Evolutionary conservation across 139 green algal species (phyloP).

Genomic region (Diplosphaera chodatii): DNA sequence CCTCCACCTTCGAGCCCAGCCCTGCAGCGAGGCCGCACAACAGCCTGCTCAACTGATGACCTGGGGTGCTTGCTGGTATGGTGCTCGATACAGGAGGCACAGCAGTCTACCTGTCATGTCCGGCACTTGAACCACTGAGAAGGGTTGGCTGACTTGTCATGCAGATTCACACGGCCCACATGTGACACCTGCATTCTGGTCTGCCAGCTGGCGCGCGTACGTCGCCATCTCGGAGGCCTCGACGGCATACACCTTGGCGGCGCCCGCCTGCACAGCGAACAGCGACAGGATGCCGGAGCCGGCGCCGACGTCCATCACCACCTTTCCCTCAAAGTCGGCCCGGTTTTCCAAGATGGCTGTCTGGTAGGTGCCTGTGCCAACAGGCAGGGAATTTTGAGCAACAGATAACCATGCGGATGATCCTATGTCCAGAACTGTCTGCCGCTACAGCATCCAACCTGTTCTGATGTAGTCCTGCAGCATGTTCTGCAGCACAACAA

Average conservation of each 20-base stretch:
- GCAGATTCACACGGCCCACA: background rate
- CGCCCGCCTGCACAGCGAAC: constrained; percentile 83
- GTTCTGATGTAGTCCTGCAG: constrained; percentile 39
- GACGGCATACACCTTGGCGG: background rate
- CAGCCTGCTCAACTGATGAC: no score
- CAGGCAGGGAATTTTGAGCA: no score
- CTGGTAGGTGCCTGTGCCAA: constrained; percentile 94
- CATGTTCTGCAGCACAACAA: constrained; percentile 52
- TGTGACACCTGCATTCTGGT: constrained; percentile 49
- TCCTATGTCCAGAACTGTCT: no score
- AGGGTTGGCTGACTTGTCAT: background rate
- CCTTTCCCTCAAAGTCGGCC: constrained; percentile 80
- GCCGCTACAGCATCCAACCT: no score
- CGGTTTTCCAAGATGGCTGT: constrained; percentile 80
- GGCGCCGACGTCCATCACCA: constrained; percentile 92
- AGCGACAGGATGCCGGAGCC: constrained; percentile 92
- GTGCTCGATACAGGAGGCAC: background rate
- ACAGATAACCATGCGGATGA: no score
- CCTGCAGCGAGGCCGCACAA: background rate
- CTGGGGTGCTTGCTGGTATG: background rate
- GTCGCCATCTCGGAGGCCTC: constrained; percentile 81
- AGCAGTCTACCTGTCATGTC: no score
- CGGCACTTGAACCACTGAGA: no score
- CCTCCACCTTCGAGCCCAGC: constrained; percentile 27
- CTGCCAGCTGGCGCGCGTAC: constrained; percentile 62